Evolutionary conservation across 2,329 filamentous ascomycete genomes (phyloP).

Genomic region (Raffaelea ambrosiae): DNA sequence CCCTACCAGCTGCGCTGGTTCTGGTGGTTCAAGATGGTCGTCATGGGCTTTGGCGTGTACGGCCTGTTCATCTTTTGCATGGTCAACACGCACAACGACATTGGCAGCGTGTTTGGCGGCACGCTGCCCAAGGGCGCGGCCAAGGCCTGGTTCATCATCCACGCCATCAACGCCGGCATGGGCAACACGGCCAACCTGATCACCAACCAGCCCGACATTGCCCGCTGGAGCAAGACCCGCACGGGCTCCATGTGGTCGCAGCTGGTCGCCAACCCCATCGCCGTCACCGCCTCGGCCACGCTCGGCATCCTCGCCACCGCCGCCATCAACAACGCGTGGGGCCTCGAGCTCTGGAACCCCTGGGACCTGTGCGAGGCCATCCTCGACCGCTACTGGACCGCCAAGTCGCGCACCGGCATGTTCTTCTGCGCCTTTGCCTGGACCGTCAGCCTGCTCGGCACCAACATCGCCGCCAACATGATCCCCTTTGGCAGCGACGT

Average conservation of each 20-base stretch:
- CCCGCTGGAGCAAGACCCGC: conserved; percentile 28
- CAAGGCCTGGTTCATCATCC: conserved; percentile 27
- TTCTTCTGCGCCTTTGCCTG: conserved; percentile 14
- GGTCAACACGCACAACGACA: conserved; percentile 25
- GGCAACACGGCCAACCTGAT: conserved; percentile 23
- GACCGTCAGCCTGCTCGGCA: conserved; percentile 13
- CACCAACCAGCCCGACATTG: conserved; percentile 35
- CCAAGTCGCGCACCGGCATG: conserved; percentile 11
- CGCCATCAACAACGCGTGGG: conserved; percentile 33
- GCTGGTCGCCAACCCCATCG: conserved; percentile 29
- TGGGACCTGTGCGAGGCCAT: conserved; percentile 16
- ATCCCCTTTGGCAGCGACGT: conserved; percentile 28
- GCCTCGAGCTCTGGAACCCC: conserved; percentile 18
- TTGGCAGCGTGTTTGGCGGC: conserved; percentile 19
- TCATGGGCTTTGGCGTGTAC: conserved; percentile 26
- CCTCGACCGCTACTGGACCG: conserved; percentile 14
- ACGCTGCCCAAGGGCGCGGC: conserved; percentile 12
- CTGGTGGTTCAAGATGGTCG: conserved; percentile 33
- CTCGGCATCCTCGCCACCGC: conserved; percentile 35
- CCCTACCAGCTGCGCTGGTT: conserved; percentile 34
- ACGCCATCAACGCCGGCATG: conserved; percentile 28
- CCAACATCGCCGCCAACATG: conserved; percentile 22
- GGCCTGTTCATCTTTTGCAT: conserved; percentile 26
- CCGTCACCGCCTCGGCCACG: conserved; percentile 29
- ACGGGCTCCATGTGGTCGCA: conserved; percentile 32